phyloP scores from a whole-genome alignment of 257 asterid genomes.

The Solanum boliviense region DNA sequence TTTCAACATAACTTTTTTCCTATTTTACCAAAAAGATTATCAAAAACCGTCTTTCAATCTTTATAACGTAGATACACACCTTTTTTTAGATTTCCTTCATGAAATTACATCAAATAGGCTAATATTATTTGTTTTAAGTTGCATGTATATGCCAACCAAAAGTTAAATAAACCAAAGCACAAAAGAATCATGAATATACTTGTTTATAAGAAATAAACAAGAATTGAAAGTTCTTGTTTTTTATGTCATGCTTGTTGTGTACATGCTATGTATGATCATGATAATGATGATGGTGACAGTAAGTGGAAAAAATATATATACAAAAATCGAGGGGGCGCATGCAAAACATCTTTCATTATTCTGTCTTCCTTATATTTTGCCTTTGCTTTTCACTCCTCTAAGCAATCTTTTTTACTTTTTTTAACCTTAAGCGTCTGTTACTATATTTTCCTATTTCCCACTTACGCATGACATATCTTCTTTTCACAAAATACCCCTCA shows the following conservation, averaged over 20 bases:
- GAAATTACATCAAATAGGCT: neutral
- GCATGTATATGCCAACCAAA: neutral
- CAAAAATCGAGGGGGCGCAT: slow-evolving; percentile 32
- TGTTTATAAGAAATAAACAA: neutral
- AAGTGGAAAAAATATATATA: too few relatives aligned
- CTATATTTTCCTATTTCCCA: slow-evolving; percentile 5
- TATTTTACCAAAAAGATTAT: too few relatives aligned
- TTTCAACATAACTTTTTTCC: neutral
- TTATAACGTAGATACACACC: neutral
- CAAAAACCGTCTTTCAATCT: neutral
- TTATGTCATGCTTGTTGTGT: neutral
- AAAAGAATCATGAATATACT: neutral
- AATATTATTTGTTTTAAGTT: too few relatives aligned
- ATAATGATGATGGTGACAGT: neutral
- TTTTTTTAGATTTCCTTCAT: neutral
- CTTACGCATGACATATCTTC: slow-evolving; percentile 19
- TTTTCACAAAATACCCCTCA: neutral
- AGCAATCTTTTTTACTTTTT: slow-evolving; percentile 3
- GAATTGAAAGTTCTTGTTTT: neutral
- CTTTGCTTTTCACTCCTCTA: slow-evolving; percentile 26
- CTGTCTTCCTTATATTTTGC: slow-evolving; percentile 18
- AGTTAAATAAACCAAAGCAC: neutral
- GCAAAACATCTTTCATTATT: slow-evolving; percentile 38
- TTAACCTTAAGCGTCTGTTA: neutral
- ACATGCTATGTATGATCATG: neutral